These are phyloP conservation scores for Barnettozyma hawaiiensis DNA, from an alignment of 1,139 yeast species.

Conservation along the genomic window DNA sequence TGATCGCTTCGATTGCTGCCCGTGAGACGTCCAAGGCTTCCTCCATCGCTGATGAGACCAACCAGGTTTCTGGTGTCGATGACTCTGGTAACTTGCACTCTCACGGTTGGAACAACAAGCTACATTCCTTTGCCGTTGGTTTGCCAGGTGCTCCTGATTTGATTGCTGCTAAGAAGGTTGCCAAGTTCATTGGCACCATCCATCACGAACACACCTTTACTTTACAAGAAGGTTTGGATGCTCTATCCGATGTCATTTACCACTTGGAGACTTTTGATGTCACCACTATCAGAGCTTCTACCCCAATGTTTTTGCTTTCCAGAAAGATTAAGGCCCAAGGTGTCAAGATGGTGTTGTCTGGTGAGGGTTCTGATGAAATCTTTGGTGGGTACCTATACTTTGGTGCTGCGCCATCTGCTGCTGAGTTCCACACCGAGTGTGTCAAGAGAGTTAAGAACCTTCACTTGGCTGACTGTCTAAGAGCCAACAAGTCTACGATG, in stretches of 20 bases:
- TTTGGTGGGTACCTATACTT: conserved; percentile 98
- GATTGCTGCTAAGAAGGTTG: conserved; percentile 94
- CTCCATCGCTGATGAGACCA: conserved; percentile 37
- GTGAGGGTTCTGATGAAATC: conserved; percentile 98
- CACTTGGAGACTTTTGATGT: conserved; percentile 98
- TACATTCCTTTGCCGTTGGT: conserved; percentile 96
- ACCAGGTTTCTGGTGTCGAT: conserved; percentile 81
- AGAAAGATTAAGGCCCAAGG: conserved; percentile 99
- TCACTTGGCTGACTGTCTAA: conserved; percentile 93
- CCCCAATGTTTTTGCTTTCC: conserved; percentile 95
- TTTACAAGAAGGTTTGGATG: conserved; percentile 92
- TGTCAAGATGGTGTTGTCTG: conserved; percentile 97
- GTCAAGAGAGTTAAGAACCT: conserved; percentile 95
- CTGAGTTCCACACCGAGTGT: conserved; percentile 92
- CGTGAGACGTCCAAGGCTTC: conserved; percentile 87
- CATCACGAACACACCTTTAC: conserved; percentile 99
- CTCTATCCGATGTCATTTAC: conserved; percentile 87
- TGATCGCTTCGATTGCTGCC: conserved; percentile 95
- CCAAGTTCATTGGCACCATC: conserved; percentile 87
- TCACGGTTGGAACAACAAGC: conserved; percentile 73
- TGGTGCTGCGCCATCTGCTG: conserved; percentile 90
- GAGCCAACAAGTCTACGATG: conserved; percentile 99
- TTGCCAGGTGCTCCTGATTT: conserved; percentile 97
- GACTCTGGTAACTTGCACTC: conserved; percentile 75
- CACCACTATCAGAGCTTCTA: conserved; percentile 97